phyloP scores from a whole-genome alignment of 352 stramenopile species.

The Aphanomyces invadans region DNA sequence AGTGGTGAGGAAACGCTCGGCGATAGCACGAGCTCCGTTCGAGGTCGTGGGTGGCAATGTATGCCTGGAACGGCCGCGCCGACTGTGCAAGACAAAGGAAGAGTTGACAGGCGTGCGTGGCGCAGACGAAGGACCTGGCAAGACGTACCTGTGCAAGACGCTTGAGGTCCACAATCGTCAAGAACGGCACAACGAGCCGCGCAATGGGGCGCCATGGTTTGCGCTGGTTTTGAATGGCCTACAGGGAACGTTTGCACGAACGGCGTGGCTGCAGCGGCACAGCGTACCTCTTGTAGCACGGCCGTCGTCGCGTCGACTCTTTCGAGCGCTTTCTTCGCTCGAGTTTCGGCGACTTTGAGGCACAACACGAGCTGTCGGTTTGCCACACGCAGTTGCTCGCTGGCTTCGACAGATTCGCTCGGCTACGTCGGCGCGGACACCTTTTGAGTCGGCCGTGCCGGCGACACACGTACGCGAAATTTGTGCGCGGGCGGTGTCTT shows the following conservation, averaged over 20 bases:
- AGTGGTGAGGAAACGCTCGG: background rate
- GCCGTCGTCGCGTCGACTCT: constrained; percentile 50
- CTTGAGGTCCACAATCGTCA: constrained; percentile 44
- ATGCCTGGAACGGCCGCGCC: background rate
- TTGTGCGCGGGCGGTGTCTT: constrained; percentile 49
- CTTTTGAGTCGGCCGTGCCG: too few relatives aligned
- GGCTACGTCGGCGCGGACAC: constrained; percentile 25
- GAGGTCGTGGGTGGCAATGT: constrained; percentile 12
- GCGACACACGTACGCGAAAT: constrained; percentile 27
- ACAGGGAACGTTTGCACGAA: background rate
- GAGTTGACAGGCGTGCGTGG: too few relatives aligned
- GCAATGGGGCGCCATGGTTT: constrained; percentile 17
- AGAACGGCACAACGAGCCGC: constrained; percentile 26
- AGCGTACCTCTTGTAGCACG: constrained; percentile 40
- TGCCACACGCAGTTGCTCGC: constrained; percentile 51
- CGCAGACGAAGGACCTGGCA: background rate
- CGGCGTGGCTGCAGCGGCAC: background rate
- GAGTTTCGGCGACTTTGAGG: constrained; percentile 53
- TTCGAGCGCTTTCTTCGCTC: constrained; percentile 42
- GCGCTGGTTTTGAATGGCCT: constrained; percentile 12
- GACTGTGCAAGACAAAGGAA: too few relatives aligned
- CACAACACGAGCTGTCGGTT: constrained; percentile 63
- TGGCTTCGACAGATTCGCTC: constrained; percentile 49
- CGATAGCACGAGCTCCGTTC: background rate
- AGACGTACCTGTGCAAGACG: constrained; percentile 29